Evolutionary conservation across 768 basidiomycete species (phyloP).

Genomic region (Amanita exitialis): DNA sequence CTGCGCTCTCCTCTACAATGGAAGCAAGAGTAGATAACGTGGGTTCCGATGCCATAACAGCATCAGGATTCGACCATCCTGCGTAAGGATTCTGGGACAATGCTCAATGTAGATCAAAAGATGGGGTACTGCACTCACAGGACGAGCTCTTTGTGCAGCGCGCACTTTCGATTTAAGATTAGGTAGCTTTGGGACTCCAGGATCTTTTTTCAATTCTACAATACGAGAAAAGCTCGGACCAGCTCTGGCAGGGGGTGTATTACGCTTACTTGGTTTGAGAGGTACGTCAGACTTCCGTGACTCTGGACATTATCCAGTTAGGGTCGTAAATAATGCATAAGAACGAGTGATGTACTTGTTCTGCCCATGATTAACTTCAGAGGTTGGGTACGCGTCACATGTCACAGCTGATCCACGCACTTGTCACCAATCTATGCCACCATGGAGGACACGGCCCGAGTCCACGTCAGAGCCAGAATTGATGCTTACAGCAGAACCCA

Average conservation of each 20-base stretch:
- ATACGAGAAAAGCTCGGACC: neutral
- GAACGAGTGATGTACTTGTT: conserved; percentile 23
- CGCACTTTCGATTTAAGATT: conserved; percentile 49
- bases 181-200: conserved; percentile 78
- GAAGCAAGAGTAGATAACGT: conserved; percentile 52
- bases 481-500: no score
- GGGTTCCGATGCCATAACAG: conserved; percentile 66
- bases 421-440: no score
- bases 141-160: conserved; percentile 35
- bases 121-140: conserved; percentile 19
- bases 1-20: conserved; percentile 30
- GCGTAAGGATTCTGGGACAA: conserved; percentile 9
- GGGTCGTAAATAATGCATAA: neutral
- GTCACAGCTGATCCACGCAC: no score
- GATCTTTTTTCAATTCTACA: conserved; percentile 80
- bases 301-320: conserved; percentile 16
- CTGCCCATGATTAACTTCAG: conserved; percentile 22
- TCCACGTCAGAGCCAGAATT: no score
- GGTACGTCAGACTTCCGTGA: conserved; percentile 29
- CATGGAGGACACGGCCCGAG: no score
- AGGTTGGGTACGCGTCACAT: neutral
- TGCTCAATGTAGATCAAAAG: neutral
- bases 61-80: conserved; percentile 37
- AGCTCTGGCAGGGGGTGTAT: neutral
- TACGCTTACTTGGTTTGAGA: conserved; percentile 27